Evolutionary conservation across 441 rosid species (phyloP).

Genomic region (Euphorbia corollata): DNA sequence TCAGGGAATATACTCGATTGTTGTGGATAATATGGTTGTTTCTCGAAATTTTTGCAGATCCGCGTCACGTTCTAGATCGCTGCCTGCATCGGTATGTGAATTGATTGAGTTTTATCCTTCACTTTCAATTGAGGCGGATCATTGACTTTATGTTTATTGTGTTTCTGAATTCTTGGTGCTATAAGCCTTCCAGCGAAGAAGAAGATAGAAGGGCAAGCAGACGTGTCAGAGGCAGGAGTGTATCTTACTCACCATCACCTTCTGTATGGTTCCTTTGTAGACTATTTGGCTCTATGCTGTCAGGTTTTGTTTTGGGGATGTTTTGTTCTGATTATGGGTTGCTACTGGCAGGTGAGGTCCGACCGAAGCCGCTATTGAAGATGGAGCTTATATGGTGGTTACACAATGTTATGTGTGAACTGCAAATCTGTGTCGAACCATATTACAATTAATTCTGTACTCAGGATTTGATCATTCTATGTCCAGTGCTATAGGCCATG

Average conservation of each 20-base stretch:
- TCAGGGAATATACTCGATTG: slow-evolving; percentile 23
- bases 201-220: background rate
- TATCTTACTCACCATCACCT: slow-evolving; percentile 27
- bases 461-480: background rate
- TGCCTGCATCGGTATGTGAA: slow-evolving; percentile 52
- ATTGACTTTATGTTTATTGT: background rate
- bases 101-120: background rate
- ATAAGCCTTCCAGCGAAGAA: slow-evolving; percentile 27
- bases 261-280: slow-evolving; percentile 24
- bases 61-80: slow-evolving; percentile 45
- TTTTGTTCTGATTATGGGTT: background rate
- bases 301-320: too few relatives aligned
- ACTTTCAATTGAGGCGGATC: background rate
- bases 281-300: background rate
- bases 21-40: slow-evolving; percentile 24
- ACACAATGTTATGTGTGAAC: background rate
- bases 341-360: slow-evolving; percentile 44
- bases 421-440: background rate
- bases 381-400: background rate
- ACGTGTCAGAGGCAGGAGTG: slow-evolving; percentile 25
- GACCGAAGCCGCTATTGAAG: slow-evolving; percentile 23
- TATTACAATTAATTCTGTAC: background rate
- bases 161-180: background rate
- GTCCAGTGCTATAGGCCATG: too few relatives aligned
- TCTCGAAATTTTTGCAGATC: slow-evolving; percentile 56